Percentiles rank a stretch among this genome's conserved stretches.
phyloP scores from a whole-genome alignment of 2,329 filamentous ascomycete genomes.

The Hymenoscyphus fructigenus region DNA sequence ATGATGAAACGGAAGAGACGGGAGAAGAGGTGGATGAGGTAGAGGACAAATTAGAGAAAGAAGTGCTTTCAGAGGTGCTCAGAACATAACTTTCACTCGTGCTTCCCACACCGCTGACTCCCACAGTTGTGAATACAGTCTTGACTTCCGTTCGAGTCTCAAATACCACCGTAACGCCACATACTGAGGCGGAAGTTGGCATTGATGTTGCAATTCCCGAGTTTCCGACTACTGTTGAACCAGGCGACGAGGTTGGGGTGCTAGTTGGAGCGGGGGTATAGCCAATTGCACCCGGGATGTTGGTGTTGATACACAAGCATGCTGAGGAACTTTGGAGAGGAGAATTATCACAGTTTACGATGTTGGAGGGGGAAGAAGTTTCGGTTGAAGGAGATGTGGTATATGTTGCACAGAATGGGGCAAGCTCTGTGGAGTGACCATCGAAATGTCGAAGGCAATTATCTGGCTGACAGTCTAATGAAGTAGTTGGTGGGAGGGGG shows the following conservation, averaged over 20 bases:
- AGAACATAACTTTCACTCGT: background rate
- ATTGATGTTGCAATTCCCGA: background rate
- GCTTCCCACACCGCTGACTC: background rate
- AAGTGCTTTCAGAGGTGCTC: background rate
- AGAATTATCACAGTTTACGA: slow-evolving; percentile 5
- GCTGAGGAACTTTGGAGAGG: slow-evolving; percentile 6
- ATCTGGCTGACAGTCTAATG: slow-evolving; percentile 8
- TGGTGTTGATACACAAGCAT: slow-evolving; percentile 11
- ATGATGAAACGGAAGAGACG: background rate
- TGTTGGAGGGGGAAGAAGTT: background rate
- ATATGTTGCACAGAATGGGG: slow-evolving; percentile 10
- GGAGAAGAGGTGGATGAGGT: background rate
- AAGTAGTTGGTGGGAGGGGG: background rate
- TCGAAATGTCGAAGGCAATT: slow-evolving; percentile 11
- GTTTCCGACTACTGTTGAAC: background rate
- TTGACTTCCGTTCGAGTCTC: background rate
- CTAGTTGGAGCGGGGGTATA: slow-evolving; percentile 4
- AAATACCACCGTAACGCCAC: background rate
- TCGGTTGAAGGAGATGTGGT: background rate
- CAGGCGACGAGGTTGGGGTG: background rate
- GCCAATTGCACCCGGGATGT: background rate
- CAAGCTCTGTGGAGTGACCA: background rate
- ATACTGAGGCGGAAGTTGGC: background rate
- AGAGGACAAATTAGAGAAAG: background rate
- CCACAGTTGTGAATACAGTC: background rate